Base-by-base conservation (phyloP, 106 monocot species). In the Dioscorea alata region DNA sequence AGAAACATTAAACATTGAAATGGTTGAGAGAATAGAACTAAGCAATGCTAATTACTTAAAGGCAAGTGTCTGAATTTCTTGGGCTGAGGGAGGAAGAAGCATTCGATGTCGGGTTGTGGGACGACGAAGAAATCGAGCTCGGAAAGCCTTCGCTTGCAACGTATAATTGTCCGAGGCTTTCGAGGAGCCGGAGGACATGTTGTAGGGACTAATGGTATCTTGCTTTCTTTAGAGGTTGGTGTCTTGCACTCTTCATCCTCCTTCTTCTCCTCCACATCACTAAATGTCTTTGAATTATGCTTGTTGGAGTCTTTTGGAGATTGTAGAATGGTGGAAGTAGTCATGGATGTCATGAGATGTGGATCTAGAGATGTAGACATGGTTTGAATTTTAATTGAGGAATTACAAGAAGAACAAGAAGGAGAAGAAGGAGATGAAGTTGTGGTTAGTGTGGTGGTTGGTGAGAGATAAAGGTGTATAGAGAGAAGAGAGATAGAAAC, bases 181-280 rank as follows among this genome's bases (percentile, higher is more conserved):
- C 66, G 21, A 48, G 74, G 74, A 23, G 74, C 74, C 35, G 74
- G 74, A 22, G 74, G 74, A 49, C 74, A 74, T 9, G 8, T 66
- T 4, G 7, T 14, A 2, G 66, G 35, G 17, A 20, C 23, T 7
- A 28, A 16, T 5, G 74, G 74, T 1, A 74, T 33, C 66, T 31
- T 66, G 12, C 42, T 58, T 35, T 50, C 74, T 42, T 66, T 17
- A 1, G 59, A 54, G 14, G 66, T 74, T 5, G 74, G 74, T 9
- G 74, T 74, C 8, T 48, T 56, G 58, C 66, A 74, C 25, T 48
- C 57, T 0, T 25, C 57, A 19, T 66, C 66, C 1, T 56, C 57
- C 4, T 16, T 42, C 73, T 1, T 16, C 18, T 12, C 23, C 33
- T 8, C 16, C 35, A 19, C 15, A 54, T 15, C 54, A 54, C 54